phyloP scores from a whole-genome alignment of 768 basidiomycete species.

The Amanita phalloides region DNA sequence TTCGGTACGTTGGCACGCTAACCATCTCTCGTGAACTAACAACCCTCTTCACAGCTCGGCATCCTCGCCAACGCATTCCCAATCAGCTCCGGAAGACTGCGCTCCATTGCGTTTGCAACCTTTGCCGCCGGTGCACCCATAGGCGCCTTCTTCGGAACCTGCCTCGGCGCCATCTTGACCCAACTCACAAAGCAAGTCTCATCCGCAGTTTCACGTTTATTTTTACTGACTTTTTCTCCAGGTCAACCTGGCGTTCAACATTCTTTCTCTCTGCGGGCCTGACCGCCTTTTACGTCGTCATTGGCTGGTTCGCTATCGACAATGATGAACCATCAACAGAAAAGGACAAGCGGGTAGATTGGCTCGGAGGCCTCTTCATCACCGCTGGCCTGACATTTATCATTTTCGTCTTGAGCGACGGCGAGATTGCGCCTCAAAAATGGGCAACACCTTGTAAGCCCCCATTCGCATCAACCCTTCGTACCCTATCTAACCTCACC shows the following conservation, averaged over 20 bases:
- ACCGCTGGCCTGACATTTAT: slow-evolving; percentile 61
- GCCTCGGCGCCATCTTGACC: slow-evolving; percentile 65
- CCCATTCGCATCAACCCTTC: not conserved
- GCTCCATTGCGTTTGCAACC: slow-evolving; percentile 72
- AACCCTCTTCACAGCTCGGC: slow-evolving; percentile 41
- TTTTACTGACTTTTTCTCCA: not conserved
- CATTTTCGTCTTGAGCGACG: slow-evolving; percentile 65
- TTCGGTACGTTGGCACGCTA: slow-evolving; percentile 28
- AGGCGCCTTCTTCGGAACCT: slow-evolving; percentile 61
- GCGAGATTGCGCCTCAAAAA: slow-evolving; percentile 40
- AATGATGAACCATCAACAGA: slow-evolving; percentile 36
- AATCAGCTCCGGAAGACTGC: slow-evolving; percentile 33
- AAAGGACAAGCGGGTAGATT: slow-evolving; percentile 49
- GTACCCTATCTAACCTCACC: slow-evolving; percentile 10
- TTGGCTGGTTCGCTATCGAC: slow-evolving; percentile 53
- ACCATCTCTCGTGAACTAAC: not conserved
- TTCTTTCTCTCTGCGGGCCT: slow-evolving; percentile 52
- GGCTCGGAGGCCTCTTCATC: slow-evolving; percentile 58
- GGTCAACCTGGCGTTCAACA: slow-evolving; percentile 28
- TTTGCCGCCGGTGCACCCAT: slow-evolving; percentile 82
- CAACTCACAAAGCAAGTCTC: slow-evolving; percentile 32
- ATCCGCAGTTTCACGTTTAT: not conserved
- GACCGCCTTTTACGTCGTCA: slow-evolving; percentile 36
- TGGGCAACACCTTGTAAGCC: slow-evolving; percentile 43
- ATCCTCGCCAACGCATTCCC: slow-evolving; percentile 78